Evolutionary conservation across 139 green algal genomes (phyloP).

Genomic region (Micromonas pusilla): DNA sequence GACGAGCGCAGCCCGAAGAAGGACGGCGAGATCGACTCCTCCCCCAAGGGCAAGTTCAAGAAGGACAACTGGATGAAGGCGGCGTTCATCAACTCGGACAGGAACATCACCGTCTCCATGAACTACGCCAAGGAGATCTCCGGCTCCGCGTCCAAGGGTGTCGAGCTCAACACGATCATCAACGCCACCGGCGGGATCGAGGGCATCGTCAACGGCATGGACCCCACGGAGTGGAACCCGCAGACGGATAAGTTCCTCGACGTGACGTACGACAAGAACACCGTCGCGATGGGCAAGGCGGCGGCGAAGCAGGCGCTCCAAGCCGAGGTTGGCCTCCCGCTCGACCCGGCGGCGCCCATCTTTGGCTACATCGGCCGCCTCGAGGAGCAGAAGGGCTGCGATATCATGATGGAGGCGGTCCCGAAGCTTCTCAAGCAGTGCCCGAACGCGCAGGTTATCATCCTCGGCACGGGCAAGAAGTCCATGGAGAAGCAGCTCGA

Average conservation of each 20-base stretch:
- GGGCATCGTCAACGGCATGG: conserved; percentile 99
- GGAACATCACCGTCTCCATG: conserved; percentile 88
- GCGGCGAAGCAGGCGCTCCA: conserved; percentile 81
- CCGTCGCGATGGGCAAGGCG: conserved; percentile 70
- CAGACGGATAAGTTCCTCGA: conserved; percentile 89
- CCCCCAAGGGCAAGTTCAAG: conserved; percentile 43
- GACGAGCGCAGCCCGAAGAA: conserved; percentile 53
- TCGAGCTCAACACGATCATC: conserved; percentile 78
- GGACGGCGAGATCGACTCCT: conserved; percentile 48
- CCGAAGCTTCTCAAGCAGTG: conserved; percentile 57
- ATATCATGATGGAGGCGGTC: conserved; percentile 87
- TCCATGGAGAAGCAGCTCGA: conserved; percentile 67
- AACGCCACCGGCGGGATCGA: conserved; percentile 57
- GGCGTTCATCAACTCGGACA: conserved; percentile 80
- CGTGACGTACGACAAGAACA: conserved; percentile 83
- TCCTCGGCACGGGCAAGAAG: conserved; percentile 96
- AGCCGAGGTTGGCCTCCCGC: conserved; percentile 59
- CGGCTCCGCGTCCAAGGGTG: conserved; percentile 60
- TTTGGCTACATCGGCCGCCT: conserved; percentile 90
- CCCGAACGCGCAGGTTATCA: conserved; percentile 57
- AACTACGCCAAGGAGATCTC: conserved; percentile 93
- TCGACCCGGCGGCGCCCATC: conserved; percentile 70
- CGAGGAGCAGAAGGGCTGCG: conserved; percentile 97
- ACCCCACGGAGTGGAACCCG: conserved; percentile 89
- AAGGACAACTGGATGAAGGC: conserved; percentile 98